Base-by-base conservation (phyloP, 2,329 filamentous ascomycete species). In the Tolypocladium cylindrosporum region DNA sequence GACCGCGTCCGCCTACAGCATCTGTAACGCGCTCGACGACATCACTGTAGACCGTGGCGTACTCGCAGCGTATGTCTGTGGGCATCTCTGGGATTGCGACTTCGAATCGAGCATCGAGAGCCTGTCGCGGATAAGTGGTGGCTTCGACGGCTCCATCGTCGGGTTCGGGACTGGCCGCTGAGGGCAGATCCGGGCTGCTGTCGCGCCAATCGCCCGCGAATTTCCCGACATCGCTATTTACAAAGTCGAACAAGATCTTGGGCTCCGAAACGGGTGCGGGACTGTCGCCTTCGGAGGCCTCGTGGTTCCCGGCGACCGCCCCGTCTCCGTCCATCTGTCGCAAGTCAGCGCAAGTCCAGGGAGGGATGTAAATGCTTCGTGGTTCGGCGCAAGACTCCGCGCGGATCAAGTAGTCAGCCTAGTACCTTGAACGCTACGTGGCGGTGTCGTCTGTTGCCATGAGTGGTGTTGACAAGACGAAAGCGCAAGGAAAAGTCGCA, bases 21-120 rank as follows among this genome's bases (percentile, higher is more conserved):
- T 68, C 67, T 1, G 71, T 51, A 5, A 81, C 62, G 4, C 62
- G 66, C 41, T 77, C 71, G 16, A 80, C 67, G 2, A 69, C 65
- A 40, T 72, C 65, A 59, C 75, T 79, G 1, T 65, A 61, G 3
- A 73, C 61, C 11, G 58, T 57, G 2, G 58, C 60, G 57, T 75
- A 75, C 42, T 72, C 64, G 0, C 61, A 59, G 48, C 66, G 67
- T n/a, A 58, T 57, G 37, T 67, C 67, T 2, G 40, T 4, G 2
- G 67, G 45, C 14, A 74, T 59, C 13, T 63, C 59, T 2, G 67
- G 69, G 16, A 75, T 64, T 0, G 62, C 59, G 27, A 75, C 64
- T 55, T 74, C 66, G n/a, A 75, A 54, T 34, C 58, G 61, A 41
- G 34, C 43, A 54, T 55, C 3, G 37, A 16, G 31, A 43, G 54